phyloP scores from a whole-genome alignment of 1,284 basidiomycete species.

The Naganishia albida region DNA sequence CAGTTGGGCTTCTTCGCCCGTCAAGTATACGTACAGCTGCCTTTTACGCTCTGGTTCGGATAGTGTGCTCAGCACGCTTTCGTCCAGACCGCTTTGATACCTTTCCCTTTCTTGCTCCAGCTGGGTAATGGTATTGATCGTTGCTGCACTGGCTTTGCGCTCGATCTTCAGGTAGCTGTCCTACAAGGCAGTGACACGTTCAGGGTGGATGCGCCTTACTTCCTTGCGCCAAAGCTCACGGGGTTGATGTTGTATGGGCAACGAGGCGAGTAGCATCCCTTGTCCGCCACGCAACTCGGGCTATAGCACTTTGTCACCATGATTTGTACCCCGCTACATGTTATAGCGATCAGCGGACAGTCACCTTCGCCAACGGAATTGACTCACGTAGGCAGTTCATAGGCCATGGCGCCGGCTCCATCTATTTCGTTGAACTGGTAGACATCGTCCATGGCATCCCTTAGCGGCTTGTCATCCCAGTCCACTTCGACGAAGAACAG shows the following conservation, averaged over 20 bases:
- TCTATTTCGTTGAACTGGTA: constrained; percentile 90
- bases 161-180: constrained; percentile 19
- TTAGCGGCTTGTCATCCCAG: constrained; percentile 80
- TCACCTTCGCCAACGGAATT: constrained; percentile 3
- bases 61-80: constrained; percentile 66
- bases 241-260: constrained; percentile 66
- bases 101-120: constrained; percentile 69
- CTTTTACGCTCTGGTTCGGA: constrained; percentile 77
- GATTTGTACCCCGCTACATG: constrained; percentile 45
- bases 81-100: constrained; percentile 56
- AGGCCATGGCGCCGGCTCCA: constrained; percentile 64
- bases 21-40: constrained; percentile 64
- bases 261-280: constrained; percentile 62
- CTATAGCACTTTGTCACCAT: constrained; percentile 73
- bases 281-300: constrained; percentile 51
- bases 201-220: too few species aligned
- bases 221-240: constrained; percentile 13
- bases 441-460: constrained; percentile 90
- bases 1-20: neutral
- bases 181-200: neutral
- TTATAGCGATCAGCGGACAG: neutral
- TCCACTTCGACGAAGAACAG: constrained; percentile 97
- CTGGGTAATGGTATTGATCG: constrained; percentile 8
- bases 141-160: constrained; percentile 14
- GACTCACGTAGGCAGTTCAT: constrained; percentile 73